Evolutionary conservation across 208 protist genomes (phyloP).

Genomic region (Trypanosoma melophagium): DNA sequence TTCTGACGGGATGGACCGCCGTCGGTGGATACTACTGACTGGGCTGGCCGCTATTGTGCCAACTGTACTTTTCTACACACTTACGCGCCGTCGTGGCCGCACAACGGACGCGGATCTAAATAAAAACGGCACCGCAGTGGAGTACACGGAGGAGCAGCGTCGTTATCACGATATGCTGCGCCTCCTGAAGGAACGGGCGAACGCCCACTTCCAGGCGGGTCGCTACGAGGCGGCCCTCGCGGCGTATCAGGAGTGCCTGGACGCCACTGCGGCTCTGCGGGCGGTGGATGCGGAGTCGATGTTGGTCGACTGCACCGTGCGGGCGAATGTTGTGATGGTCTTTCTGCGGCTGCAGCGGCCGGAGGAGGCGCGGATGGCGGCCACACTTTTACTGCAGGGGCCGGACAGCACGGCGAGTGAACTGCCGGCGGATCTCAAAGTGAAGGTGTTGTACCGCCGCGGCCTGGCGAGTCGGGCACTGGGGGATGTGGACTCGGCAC

Average conservation of each 20-base stretch:
- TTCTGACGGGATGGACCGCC: background rate
- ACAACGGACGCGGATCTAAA: too few relatives aligned
- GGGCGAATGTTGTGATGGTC: slow-evolving; percentile 69
- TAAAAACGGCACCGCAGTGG: too few relatives aligned
- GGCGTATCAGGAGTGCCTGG: slow-evolving; percentile 75
- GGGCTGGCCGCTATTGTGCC: slow-evolving; percentile 8
- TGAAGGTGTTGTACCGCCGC: slow-evolving; percentile 80
- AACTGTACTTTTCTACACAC: too few relatives aligned
- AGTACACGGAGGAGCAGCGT: background rate
- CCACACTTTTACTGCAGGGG: slow-evolving; percentile 78
- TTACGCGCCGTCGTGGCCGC: too few relatives aligned
- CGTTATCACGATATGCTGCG: slow-evolving; percentile 24
- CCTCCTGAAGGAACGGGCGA: slow-evolving; percentile 57
- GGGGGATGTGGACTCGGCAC: slow-evolving; percentile 49
- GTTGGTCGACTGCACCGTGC: slow-evolving; percentile 51
- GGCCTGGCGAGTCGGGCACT: slow-evolving; percentile 68
- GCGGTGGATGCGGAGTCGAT: slow-evolving; percentile 47
- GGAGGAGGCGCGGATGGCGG: slow-evolving; percentile 63
- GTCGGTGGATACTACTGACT: slow-evolving; percentile 4
- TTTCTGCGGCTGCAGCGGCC: slow-evolving; percentile 69
- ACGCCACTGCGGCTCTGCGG: slow-evolving; percentile 54
- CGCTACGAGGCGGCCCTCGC: slow-evolving; percentile 64
- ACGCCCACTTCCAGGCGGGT: slow-evolving; percentile 57
- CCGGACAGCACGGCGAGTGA: slow-evolving; percentile 12
- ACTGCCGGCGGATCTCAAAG: slow-evolving; percentile 43